phyloP scores from a whole-genome alignment of 805 yeast species.

The Metschnikowia sp. region DNA sequence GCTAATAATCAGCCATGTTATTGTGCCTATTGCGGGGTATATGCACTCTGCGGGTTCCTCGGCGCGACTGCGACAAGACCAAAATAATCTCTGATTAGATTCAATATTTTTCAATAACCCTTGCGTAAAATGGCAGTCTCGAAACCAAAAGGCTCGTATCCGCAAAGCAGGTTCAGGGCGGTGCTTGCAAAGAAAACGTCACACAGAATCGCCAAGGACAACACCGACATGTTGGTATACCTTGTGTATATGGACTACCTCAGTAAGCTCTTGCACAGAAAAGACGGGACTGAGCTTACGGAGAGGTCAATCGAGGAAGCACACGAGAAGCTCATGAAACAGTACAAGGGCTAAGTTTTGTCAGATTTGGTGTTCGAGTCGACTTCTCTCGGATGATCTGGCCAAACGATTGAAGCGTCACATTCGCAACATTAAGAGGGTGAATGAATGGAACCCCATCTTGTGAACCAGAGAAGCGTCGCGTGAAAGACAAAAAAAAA shows the following conservation, averaged over 20 bases:
- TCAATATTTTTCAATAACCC: not conserved
- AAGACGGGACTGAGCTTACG: slow-evolving; percentile 31
- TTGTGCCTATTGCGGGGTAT: too few species aligned
- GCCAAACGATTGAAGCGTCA: not conserved
- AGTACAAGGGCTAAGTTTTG: slow-evolving; percentile 31
- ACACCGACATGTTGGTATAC: slow-evolving; percentile 42
- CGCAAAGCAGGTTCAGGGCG: slow-evolving; percentile 11
- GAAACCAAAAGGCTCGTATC: slow-evolving; percentile 7
- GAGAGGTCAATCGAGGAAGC: slow-evolving; percentile 40
- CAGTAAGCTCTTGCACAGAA: slow-evolving; percentile 36
- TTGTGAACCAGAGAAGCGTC: too few species aligned
- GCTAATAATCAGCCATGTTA: too few species aligned
- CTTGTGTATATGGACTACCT: slow-evolving; percentile 48
- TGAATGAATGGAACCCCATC: too few species aligned
- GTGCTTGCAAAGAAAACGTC: slow-evolving; percentile 9
- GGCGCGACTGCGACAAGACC: too few species aligned
- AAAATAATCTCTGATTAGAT: too few species aligned
- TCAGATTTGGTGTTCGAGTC: not conserved
- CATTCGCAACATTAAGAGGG: too few species aligned
- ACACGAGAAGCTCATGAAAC: slow-evolving; percentile 27
- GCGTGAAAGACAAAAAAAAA: too few species aligned
- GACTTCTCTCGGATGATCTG: not conserved
- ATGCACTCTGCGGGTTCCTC: too few species aligned
- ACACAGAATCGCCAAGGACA: slow-evolving; percentile 27
- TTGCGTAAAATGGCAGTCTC: not conserved